phyloP scores from a whole-genome alignment of 2,329 filamentous ascomycete species.

The Plenodomus biglobosus region DNA sequence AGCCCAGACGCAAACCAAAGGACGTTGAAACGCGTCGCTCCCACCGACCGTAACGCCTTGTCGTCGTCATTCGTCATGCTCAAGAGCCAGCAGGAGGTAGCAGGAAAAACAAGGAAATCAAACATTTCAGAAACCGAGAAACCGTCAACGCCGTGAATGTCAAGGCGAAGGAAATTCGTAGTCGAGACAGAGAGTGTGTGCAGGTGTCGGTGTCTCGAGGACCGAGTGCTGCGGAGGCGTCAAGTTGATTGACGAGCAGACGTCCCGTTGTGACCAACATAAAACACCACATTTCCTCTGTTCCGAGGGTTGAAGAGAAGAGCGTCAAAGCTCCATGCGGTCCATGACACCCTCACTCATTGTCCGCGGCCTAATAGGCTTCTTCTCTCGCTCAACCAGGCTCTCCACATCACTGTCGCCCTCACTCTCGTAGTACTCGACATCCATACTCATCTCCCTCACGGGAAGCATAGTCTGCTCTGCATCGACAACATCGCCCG shows the following conservation, averaged over 20 bases:
- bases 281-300: no score
- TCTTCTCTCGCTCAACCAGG: slow-evolving; percentile 22
- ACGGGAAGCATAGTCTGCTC: slow-evolving; percentile 43
- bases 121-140: not conserved
- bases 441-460: slow-evolving; percentile 36
- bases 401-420: slow-evolving; percentile 40
- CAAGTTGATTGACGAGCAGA: slow-evolving; percentile 9
- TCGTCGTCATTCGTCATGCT: slow-evolving; percentile 18
- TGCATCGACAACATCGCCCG: slow-evolving; percentile 43
- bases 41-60: slow-evolving; percentile 26
- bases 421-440: slow-evolving; percentile 36
- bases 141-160: not conserved
- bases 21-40: slow-evolving; percentile 23
- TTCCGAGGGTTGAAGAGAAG: not conserved
- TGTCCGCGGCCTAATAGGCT: slow-evolving; percentile 52
- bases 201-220: not conserved
- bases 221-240: not conserved
- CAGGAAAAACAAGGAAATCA: not conserved
- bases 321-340: slow-evolving; percentile 53
- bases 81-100: slow-evolving; percentile 19
- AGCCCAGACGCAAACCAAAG: slow-evolving; percentile 17
- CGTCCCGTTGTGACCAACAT: no score
- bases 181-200: not conserved
- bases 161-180: not conserved
- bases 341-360: slow-evolving; percentile 58